phyloP scores from a whole-genome alignment of 805 yeast genomes.

The Metschnikowia shivogae region DNA sequence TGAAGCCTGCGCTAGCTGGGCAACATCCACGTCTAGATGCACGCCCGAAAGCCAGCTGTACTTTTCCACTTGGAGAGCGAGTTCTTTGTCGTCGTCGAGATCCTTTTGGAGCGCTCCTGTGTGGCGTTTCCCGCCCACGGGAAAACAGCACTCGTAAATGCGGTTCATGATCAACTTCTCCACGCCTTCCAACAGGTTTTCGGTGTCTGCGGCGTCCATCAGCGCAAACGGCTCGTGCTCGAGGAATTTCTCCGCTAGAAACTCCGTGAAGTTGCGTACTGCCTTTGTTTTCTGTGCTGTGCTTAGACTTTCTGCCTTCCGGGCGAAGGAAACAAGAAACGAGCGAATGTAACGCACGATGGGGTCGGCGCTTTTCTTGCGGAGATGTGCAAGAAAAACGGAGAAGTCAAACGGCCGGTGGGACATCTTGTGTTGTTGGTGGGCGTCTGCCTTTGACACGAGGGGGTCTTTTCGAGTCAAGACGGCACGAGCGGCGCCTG shows the following conservation, averaged over 20 bases:
- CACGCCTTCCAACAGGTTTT: conserved; percentile 81
- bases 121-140: conserved; percentile 59
- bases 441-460: conserved; percentile 22
- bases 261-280: conserved; percentile 68
- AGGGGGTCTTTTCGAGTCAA: conserved; percentile 13
- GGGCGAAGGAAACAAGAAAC: conserved; percentile 71
- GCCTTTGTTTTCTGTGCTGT: conserved; percentile 75
- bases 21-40: conserved; percentile 70
- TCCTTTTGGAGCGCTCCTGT: conserved; percentile 46
- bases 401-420: conserved; percentile 76
- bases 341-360: conserved; percentile 81
- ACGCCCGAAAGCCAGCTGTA: conserved; percentile 69
- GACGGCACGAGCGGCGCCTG: conserved; percentile 1
- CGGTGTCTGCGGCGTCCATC: conserved; percentile 52
- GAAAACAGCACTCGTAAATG: conserved; percentile 69
- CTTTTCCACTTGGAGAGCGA: conserved; percentile 51
- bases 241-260: conserved; percentile 60
- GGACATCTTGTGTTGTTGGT: conserved; percentile 38
- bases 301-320: conserved; percentile 56
- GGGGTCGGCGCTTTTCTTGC: conserved; percentile 79
- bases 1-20: conserved; percentile 33
- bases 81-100: conserved; percentile 51
- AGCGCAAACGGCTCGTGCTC: conserved; percentile 69
- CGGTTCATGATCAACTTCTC: conserved; percentile 92
- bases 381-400: conserved; percentile 65